Base-by-base conservation (phyloP, 78 protist species). In the Dictyostelium capitatum region DNA sequence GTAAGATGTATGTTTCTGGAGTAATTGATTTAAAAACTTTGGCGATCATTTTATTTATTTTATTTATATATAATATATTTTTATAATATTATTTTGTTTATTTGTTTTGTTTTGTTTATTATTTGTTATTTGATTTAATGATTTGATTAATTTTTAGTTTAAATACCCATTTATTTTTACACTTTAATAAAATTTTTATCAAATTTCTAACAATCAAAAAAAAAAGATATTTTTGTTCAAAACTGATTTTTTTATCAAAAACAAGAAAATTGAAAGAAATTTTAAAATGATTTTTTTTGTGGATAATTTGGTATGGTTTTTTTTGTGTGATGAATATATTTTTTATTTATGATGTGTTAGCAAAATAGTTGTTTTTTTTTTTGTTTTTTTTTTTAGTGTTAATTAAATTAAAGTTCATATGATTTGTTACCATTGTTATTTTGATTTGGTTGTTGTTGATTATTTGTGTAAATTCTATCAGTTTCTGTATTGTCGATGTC, bases 1-100 rank as follows among this genome's bases (percentile, higher is more conserved):
- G 11, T 32, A 72, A 46, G 20, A 72, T 72, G 56, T 72, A 72
- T 8, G 48, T 17, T 72, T 72, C 79, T 72, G 79, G 79, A 14
- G 79, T 72, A 12, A 72, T 43, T 41, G 79, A 30, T 72, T 72
- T 72, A n/a, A 72, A 72, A 3, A 72, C 30, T 72, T 72, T 72
- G 30, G 47, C 57, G 12, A 72, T 43, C 79, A 72, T 72, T n/a
- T 43, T 70, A n/a, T 70, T 28, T 67, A 30, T 67, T 67, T 67
- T n/a, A 65, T 62, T 62, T 62, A 28, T 17, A 59, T 4, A 59
- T 23, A 23, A 10, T 62, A 62, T 62, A n/a, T n/a, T n/a, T n/a
- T n/a, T n/a, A n/a, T 62, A 11, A 62, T 62, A 11, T 28, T 25
- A 23, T 62, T 62, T n/a, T 59, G 5, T 65, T 30, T 65, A 25